Conservation (phyloP, 1,139 yeast species). For the Geotrichum carabidarum region DNA sequence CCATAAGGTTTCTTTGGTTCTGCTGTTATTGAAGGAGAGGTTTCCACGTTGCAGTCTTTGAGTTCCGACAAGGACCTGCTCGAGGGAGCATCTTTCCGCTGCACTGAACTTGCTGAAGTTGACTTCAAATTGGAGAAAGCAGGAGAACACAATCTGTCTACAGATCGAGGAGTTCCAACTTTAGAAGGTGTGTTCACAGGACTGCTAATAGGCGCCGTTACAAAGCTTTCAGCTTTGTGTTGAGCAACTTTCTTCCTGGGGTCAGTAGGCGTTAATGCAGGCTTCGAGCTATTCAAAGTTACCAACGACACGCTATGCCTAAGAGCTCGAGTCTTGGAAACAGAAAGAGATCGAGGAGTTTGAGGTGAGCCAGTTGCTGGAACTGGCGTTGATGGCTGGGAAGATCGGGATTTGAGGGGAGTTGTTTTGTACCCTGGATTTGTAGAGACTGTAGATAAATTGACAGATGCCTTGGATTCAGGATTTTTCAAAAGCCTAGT, state of each 20-base stretch:
- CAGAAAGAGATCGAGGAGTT: background rate
- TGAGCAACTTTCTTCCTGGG: background rate
- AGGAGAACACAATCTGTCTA: background rate
- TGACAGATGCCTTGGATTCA: slow-evolving; percentile 8
- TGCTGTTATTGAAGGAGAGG: background rate
- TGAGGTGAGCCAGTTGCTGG: background rate
- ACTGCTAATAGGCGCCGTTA: background rate
- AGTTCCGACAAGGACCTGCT: background rate
- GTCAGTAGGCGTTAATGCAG: background rate
- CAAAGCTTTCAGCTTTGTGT: background rate
- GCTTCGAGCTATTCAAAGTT: background rate
- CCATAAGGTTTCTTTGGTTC: slow-evolving; percentile 3
- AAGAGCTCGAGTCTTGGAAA: background rate
- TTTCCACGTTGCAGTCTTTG: background rate
- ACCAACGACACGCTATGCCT: slow-evolving; percentile 8
- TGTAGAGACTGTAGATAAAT: slow-evolving; percentile 12
- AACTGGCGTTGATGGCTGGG: background rate
- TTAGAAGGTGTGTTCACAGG: slow-evolving; percentile 1
- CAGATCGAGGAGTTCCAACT: background rate
- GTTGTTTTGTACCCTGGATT: background rate
- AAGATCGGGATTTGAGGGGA: slow-evolving; percentile 17
- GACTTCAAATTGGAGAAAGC: background rate
- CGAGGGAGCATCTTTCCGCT: no score
- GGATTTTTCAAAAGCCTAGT: slow-evolving; percentile 6
- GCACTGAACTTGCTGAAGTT: background rate